Conservation (phyloP, 2,329 filamentous ascomycete genomes). For the Ascochyta koolunga region DNA sequence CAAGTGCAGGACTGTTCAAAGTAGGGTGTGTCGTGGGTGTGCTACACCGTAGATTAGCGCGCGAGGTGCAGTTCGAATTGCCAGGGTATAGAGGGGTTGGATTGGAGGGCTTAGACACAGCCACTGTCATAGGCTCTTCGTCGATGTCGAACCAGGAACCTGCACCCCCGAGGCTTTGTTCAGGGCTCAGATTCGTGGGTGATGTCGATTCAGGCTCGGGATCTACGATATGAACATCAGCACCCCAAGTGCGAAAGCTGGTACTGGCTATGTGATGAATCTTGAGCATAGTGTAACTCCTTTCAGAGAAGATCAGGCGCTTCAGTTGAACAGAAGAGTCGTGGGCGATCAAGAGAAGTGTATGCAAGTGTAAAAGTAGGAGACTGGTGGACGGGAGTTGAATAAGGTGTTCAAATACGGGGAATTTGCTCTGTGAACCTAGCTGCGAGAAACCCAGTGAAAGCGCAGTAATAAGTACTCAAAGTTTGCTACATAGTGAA, state of each 20-base stretch:
- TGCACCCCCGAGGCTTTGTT: background rate
- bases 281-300: background rate
- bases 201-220: background rate
- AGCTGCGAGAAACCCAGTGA: background rate
- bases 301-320: background rate
- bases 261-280: background rate
- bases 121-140: background rate
- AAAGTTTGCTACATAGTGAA: constrained; percentile 4
- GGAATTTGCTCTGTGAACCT: background rate
- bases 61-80: no score
- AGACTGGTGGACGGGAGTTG: no score
- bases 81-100: background rate
- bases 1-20: background rate
- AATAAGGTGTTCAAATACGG: background rate
- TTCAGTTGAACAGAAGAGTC: no score
- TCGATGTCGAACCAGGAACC: background rate
- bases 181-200: background rate
- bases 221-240: background rate
- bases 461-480: background rate
- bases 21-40: background rate
- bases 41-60: background rate
- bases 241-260: background rate
- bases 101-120: background rate
- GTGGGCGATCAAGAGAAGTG: no score
- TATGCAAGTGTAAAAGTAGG: no score